These are phyloP conservation scores for Gymnopus androsaceus DNA, from an alignment of 1,284 basidiomycete species.

Conservation along the genomic window DNA sequence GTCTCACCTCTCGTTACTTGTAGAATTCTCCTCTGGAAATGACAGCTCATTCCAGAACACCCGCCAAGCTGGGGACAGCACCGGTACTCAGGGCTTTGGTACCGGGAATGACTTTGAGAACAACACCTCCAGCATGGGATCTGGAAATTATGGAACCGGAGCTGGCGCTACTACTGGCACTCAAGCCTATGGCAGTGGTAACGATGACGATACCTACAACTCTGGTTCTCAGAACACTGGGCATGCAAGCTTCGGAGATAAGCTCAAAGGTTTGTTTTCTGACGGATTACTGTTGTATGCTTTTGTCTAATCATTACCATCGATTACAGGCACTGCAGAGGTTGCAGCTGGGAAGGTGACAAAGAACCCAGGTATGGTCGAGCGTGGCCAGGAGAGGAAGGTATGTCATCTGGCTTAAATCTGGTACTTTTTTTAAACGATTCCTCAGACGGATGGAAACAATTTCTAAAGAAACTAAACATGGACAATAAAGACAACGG, in stretches of 20 bases:
- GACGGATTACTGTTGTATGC: not conserved
- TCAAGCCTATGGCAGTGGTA: not conserved
- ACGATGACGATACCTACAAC: not conserved
- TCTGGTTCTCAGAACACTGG: not conserved
- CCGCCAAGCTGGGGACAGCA: not conserved
- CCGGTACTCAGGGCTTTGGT: not conserved
- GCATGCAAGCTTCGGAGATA: slow-evolving; percentile 4
- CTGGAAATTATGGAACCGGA: not conserved
- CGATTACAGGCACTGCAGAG: slow-evolving; percentile 12
- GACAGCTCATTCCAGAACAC: no score
- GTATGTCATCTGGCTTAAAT: no score
- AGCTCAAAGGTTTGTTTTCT: slow-evolving; percentile 8
- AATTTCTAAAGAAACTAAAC: no score
- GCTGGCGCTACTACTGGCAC: not conserved
- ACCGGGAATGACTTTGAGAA: not conserved
- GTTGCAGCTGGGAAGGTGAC: slow-evolving; percentile 13
- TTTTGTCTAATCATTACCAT: not conserved
- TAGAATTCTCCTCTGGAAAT: no score
- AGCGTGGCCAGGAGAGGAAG: slow-evolving; percentile 18
- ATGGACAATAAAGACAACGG: no score
- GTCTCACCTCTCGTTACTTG: no score
- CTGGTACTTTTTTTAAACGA: no score
- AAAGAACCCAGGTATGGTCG: slow-evolving; percentile 12
- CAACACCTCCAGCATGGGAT: not conserved
- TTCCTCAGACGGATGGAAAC: no score